Conservation (phyloP, 164 flowering plant genomes). For the Nymphaea colorata region DNA sequence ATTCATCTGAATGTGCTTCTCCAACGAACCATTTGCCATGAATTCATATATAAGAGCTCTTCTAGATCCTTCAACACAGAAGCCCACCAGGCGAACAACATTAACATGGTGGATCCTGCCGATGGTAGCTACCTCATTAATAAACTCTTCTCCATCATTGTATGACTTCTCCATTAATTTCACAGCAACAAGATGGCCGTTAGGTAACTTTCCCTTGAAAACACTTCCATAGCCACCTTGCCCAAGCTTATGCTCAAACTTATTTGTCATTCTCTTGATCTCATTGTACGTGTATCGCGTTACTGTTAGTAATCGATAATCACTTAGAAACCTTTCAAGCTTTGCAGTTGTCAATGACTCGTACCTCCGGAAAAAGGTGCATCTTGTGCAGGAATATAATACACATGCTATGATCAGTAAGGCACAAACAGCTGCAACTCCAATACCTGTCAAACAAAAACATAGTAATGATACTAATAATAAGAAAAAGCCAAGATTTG, state of each 20-base stretch:
- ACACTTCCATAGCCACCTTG: conserved; percentile 1
- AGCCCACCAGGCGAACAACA: conserved; percentile 15
- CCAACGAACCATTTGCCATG: conserved; percentile 8
- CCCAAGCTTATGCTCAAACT: background rate
- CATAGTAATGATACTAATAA: no score
- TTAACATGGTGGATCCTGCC: conserved; percentile 28
- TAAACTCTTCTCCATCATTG: background rate
- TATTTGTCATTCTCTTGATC: background rate
- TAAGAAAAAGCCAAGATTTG: no score
- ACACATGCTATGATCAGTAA: no score
- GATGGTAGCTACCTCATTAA: background rate
- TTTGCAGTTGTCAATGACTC: background rate
- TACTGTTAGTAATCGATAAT: background rate
- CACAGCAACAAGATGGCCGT: background rate
- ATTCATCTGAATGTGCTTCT: background rate
- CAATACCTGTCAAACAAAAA: no score
- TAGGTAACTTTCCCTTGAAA: background rate
- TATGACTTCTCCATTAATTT: background rate
- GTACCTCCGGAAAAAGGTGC: no score
- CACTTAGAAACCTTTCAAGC: background rate
- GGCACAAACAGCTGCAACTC: no score
- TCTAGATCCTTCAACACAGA: background rate
- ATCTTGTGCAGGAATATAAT: no score
- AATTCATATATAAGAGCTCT: conserved; percentile 9
- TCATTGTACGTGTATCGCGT: background rate